Conservation (phyloP, 164 flowering plant genomes). For the Kalanchoe fedtschenkoi region DNA sequence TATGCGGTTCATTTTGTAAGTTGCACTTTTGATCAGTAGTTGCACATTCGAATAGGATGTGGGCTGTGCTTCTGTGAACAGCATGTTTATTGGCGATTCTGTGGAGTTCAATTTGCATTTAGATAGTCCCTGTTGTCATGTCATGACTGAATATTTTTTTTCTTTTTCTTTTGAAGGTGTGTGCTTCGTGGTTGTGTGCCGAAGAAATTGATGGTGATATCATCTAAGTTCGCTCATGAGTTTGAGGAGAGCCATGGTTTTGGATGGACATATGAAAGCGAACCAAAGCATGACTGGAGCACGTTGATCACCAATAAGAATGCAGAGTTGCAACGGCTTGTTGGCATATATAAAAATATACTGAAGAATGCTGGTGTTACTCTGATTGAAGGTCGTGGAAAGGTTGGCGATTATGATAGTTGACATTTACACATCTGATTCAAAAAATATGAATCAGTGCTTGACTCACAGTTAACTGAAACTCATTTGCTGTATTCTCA, state of each 20-base stretch:
- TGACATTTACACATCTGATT: neutral
- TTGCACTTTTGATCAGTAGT: too few species aligned
- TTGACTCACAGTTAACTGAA: neutral
- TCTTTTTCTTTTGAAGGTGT: slow-evolving; percentile 40
- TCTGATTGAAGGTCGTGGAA: slow-evolving; percentile 92
- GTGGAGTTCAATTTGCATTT: neutral
- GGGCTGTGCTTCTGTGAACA: too few species aligned
- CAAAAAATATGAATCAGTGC: neutral
- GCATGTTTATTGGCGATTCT: neutral
- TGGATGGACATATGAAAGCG: slow-evolving; percentile 88
- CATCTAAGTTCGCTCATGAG: slow-evolving; percentile 91
- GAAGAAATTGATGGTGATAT: slow-evolving; percentile 77
- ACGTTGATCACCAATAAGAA: slow-evolving; percentile 92
- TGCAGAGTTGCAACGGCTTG: slow-evolving; percentile 89
- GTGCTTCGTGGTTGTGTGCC: slow-evolving; percentile 99
- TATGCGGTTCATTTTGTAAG: too few species aligned
- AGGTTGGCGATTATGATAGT: slow-evolving; percentile 38
- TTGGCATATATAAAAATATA: slow-evolving; percentile 86
- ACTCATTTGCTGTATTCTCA: slow-evolving; percentile 14
- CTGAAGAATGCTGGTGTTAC: slow-evolving; percentile 74
- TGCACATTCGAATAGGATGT: too few species aligned
- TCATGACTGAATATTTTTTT: neutral
- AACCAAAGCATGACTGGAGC: slow-evolving; percentile 90
- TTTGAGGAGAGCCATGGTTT: slow-evolving; percentile 88
- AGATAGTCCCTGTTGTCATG: neutral